These are phyloP conservation scores for Colletotrichum sp. DNA, from an alignment of 2,329 filamentous ascomycete genomes.

Conservation along the genomic window DNA sequence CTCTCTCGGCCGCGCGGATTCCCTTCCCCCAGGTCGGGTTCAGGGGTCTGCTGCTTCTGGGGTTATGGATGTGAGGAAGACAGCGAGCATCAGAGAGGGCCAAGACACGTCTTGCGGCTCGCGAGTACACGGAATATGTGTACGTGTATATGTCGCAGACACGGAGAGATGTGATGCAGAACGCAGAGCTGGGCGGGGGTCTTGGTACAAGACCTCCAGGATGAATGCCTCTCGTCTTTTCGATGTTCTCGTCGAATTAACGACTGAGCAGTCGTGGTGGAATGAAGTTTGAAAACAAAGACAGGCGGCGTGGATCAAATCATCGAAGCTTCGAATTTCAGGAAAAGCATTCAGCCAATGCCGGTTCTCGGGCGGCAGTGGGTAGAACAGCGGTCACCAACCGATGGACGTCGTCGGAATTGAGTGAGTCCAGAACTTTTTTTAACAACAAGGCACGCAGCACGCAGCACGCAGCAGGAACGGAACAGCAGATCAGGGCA, in stretches of 20 bases:
- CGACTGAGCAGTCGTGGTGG: background rate
- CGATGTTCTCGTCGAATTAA: too few species aligned
- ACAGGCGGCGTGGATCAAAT: background rate
- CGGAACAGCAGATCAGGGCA: background rate
- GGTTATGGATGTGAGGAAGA: background rate
- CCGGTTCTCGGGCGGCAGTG: background rate
- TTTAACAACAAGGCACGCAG: background rate
- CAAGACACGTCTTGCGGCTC: background rate
- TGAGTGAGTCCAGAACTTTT: constrained; percentile 7
- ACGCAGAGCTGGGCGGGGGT: background rate
- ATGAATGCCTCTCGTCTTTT: background rate
- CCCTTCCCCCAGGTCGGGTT: background rate
- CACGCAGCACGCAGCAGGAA: background rate
- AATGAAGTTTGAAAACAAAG: background rate
- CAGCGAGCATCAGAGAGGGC: background rate
- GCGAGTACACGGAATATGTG: background rate
- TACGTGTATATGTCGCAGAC: background rate
- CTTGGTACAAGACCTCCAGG: background rate
- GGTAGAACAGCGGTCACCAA: background rate
- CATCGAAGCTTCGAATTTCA: background rate
- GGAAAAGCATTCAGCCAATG: background rate
- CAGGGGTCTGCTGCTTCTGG: background rate
- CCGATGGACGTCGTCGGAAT: constrained; percentile 11
- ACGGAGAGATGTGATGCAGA: background rate
- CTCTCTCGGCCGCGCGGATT: background rate